phyloP scores from a whole-genome alignment of 2,329 filamentous ascomycete genomes.

The Sclerotinia glacialis region DNA sequence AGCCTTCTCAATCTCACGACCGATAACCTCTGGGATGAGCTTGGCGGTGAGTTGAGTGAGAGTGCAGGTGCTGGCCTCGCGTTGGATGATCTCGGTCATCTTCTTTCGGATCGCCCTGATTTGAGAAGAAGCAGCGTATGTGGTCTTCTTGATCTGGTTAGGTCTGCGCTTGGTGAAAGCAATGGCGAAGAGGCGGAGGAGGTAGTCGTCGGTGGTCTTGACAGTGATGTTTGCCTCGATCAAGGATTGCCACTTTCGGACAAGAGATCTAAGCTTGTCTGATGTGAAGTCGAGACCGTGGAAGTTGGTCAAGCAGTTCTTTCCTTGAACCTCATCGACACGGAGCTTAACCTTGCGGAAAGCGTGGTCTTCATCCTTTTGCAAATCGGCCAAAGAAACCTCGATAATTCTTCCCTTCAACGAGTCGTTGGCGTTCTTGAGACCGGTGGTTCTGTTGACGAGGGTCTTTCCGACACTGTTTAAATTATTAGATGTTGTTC shows the following conservation, averaged over 20 bases:
- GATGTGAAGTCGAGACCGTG: constrained; percentile 99
- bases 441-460: constrained; percentile 98
- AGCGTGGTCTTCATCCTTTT: constrained; percentile 99
- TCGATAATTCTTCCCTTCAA: constrained; percentile 99
- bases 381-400: constrained; percentile 96
- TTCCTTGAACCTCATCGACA: constrained; percentile 98
- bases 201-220: constrained; percentile 99
- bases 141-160: constrained; percentile 99
- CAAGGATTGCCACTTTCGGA: constrained; percentile 99
- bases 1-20: constrained; percentile 99
- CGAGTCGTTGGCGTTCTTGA: constrained; percentile 99
- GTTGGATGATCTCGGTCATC: constrained; percentile 99
- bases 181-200: constrained; percentile 97
- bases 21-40: constrained; percentile 99
- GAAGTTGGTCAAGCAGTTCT: constrained; percentile 99
- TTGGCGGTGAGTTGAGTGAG: constrained; percentile 96
- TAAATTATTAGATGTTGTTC: constrained; percentile 41
- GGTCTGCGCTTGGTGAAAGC: constrained; percentile 98
- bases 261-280: constrained; percentile 98
- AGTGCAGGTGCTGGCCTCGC: constrained; percentile 91
- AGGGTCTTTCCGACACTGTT: constrained; percentile 97
- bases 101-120: constrained; percentile 98
- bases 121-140: constrained; percentile 94
- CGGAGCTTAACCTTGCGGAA: constrained; percentile 99
- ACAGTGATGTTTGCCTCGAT: constrained; percentile 99